These are phyloP conservation scores for Brassica cretica DNA, from an alignment of 345 rosid species.

Conservation along the genomic window DNA sequence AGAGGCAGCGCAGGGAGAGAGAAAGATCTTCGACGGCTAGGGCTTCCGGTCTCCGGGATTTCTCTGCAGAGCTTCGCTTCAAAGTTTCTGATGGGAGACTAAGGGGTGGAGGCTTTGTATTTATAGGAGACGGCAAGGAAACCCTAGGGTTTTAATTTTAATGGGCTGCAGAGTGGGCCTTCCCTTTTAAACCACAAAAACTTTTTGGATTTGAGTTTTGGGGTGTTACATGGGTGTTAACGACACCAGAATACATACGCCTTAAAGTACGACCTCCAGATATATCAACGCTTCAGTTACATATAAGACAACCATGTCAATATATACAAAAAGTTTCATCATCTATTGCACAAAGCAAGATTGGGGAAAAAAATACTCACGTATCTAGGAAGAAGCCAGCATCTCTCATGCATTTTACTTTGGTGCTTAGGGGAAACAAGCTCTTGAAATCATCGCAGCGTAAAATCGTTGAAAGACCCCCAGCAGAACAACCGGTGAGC, in stretches of 20 bases:
- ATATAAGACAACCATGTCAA: constrained; percentile 4
- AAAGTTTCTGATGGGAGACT: too few relatives aligned
- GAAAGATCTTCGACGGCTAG: too few relatives aligned
- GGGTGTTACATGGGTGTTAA: constrained; percentile 46
- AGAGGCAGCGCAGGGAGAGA: too few relatives aligned
- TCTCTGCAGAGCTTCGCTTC: too few relatives aligned
- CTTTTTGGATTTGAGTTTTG: too few relatives aligned
- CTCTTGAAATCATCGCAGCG: constrained; percentile 63
- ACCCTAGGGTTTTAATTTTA: too few relatives aligned
- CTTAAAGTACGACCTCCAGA: constrained; percentile 75
- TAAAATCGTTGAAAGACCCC: constrained; percentile 71
- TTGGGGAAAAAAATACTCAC: constrained; percentile 38
- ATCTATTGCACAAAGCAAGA: background rate
- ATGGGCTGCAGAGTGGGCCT: too few relatives aligned
- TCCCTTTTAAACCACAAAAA: too few relatives aligned
- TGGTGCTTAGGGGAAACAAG: constrained; percentile 57
- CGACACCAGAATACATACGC: constrained; percentile 67
- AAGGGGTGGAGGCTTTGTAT: too few relatives aligned
- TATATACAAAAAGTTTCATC: background rate
- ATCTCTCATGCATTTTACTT: constrained; percentile 89
- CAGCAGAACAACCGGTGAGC: constrained; percentile 96
- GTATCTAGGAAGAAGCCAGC: constrained; percentile 92
- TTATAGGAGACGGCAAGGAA: too few relatives aligned
- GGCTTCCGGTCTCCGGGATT: too few relatives aligned
- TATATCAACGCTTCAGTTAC: constrained; percentile 62